A percentile compares a stretch with the other conserved stretches of the same genome.
These are phyloP conservation scores for Metschnikowia drakensbergensis DNA, from an alignment of 805 yeast species.

Conservation along the genomic window DNA sequence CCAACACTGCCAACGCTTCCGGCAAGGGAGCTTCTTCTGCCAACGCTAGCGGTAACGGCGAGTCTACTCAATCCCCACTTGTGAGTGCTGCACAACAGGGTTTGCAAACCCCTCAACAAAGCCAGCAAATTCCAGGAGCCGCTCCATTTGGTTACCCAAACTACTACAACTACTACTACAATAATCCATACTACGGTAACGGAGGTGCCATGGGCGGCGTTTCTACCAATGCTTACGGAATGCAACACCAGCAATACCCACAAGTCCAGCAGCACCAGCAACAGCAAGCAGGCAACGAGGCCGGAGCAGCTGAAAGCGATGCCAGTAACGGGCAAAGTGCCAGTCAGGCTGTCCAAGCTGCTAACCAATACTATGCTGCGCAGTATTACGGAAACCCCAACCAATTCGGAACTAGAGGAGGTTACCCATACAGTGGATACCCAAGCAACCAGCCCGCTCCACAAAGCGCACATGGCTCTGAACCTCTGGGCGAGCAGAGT, in stretches of 20 bases:
- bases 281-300: slow-evolving; percentile 13
- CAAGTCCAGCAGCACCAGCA: slow-evolving; percentile 20
- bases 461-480: slow-evolving; percentile 15
- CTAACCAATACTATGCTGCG: slow-evolving; percentile 18
- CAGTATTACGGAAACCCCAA: slow-evolving; percentile 21
- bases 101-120: slow-evolving; percentile 27
- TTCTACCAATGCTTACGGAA: slow-evolving; percentile 14
- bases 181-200: slow-evolving; percentile 38
- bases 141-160: slow-evolving; percentile 40
- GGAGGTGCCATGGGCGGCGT: slow-evolving; percentile 27
- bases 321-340: slow-evolving; percentile 13
- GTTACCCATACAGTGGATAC: slow-evolving; percentile 20
- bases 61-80: slow-evolving; percentile 33
- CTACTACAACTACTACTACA: slow-evolving; percentile 40
- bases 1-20: slow-evolving; percentile 23
- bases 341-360: slow-evolving; percentile 14
- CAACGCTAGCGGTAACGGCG: slow-evolving; percentile 21
- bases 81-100: slow-evolving; percentile 23
- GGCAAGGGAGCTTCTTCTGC: slow-evolving; percentile 22
- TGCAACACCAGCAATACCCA: slow-evolving; percentile 20
- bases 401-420: slow-evolving; percentile 22
- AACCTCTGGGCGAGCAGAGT: slow-evolving; percentile 19
- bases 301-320: slow-evolving; percentile 12
- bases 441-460: slow-evolving; percentile 19
- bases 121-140: slow-evolving; percentile 33